Evolutionary conservation across 2,329 filamentous ascomycete genomes (phyloP), one percentile per base, ranked within the genome.

Genomic region (Colletotrichum sp.): DNA sequence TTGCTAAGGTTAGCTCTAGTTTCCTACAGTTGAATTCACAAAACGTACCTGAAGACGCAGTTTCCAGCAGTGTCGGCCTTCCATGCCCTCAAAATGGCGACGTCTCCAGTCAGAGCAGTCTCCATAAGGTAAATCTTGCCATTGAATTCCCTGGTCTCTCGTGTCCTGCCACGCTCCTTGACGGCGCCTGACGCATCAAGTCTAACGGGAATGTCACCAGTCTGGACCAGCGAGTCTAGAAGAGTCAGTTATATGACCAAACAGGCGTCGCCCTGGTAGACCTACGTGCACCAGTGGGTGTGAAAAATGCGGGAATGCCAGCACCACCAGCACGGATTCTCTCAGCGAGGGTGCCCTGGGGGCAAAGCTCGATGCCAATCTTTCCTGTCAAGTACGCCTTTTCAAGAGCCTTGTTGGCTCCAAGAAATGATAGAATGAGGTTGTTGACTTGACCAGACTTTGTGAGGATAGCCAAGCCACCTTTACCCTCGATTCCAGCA

Each of bases 251-350:
- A 24, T 21, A 9, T 13, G 8, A 4, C 3, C 9, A 33, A 11
- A 15, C 3, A 9, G 5, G 2, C 8, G 12, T 2, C 31, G 0
- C 24, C 24, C 24, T 24, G 24, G 24, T 87, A 15, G 4, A 66
- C 72, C 79, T 85, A 91, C 90, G 88, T 47, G 90, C 90, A 70
- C 91, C 94, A 0, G 94, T 95, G 0, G 94, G 92, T 0, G 94
- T 96, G 79, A 92, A 97, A 81, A 97, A 96, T 0, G 94, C 94
- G 2, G 94, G 93, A 65, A 96, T 95, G 11, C 94, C 94, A 29
- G 93, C 92, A 6, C 93, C 94, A 2, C 91, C 94, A 8, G 93
- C 93, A 55, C 93, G 87, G 78, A 94, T 89, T 76, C 93, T 88
- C 85, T 95, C 93, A 0, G 93, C 93, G 66, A 95, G 86, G 0